Conservation (phyloP, 768 basidiomycete species). For the Podaxis carcinomalis region DNA sequence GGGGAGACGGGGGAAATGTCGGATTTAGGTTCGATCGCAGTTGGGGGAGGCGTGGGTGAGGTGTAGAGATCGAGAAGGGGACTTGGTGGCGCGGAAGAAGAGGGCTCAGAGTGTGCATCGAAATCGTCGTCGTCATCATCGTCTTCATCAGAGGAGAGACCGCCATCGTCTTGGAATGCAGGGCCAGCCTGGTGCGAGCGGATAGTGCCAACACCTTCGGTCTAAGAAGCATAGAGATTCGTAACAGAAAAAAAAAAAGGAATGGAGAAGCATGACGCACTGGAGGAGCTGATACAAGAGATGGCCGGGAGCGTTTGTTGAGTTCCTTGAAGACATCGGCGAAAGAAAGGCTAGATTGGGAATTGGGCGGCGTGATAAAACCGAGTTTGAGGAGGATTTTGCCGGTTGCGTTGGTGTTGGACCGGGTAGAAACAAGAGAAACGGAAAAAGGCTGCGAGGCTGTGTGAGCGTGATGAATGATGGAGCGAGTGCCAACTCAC, state of each 20-base stretch:
- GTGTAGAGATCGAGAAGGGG: slow-evolving; percentile 19
- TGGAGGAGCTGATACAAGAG: slow-evolving; percentile 73
- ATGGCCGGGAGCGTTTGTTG: slow-evolving; percentile 57
- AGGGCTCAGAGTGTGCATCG: slow-evolving; percentile 22
- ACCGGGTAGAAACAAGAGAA: slow-evolving; percentile 37
- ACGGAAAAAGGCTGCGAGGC: slow-evolving; percentile 30
- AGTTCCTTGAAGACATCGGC: slow-evolving; percentile 62
- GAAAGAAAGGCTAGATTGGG: slow-evolving; percentile 37
- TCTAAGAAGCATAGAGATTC: slow-evolving; percentile 40
- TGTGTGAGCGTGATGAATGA: background rate
- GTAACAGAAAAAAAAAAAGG: background rate
- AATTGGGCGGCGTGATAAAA: slow-evolving; percentile 41
- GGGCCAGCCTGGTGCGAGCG: slow-evolving; percentile 55
- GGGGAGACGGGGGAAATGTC: slow-evolving; percentile 10
- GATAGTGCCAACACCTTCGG: slow-evolving; percentile 81
- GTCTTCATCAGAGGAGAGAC: slow-evolving; percentile 47
- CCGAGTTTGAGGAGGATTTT: slow-evolving; percentile 42
- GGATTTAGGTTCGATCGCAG: slow-evolving; percentile 1
- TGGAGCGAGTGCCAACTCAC: slow-evolving; percentile 34
- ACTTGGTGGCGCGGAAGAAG: slow-evolving; percentile 19
- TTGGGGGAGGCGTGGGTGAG: slow-evolving; percentile 12
- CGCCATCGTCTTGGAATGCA: slow-evolving; percentile 74
- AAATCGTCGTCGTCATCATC: slow-evolving; percentile 28
- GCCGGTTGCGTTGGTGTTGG: slow-evolving; percentile 35
- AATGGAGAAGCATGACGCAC: slow-evolving; percentile 36